Evolutionary conservation across 352 stramenopile genomes (phyloP).

Genomic region (Phytopythium kandeliae): DNA sequence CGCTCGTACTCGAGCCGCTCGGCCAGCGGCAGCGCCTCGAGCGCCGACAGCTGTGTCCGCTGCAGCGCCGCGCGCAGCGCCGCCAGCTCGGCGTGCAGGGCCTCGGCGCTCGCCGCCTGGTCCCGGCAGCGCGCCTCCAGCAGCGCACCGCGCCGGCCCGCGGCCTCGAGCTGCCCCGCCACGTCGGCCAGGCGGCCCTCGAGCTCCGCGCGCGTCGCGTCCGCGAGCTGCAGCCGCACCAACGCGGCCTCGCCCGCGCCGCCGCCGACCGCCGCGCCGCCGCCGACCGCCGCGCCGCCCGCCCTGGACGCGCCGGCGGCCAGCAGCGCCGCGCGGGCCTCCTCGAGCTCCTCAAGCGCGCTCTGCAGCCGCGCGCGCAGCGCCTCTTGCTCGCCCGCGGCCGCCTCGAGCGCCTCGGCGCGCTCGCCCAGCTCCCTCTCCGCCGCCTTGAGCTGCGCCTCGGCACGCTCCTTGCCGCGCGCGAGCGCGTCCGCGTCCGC

Average conservation of each 20-base stretch:
- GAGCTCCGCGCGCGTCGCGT: constrained; percentile 44
- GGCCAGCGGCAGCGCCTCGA: constrained; percentile 42
- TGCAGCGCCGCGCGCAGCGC: constrained; percentile 35
- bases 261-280: background rate
- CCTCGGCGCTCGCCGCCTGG: constrained; percentile 43
- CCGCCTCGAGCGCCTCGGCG: constrained; percentile 18
- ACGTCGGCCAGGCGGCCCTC: constrained; percentile 46
- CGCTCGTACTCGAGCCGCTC: constrained; percentile 70
- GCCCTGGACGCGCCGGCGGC: constrained; percentile 21
- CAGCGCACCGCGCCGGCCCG: constrained; percentile 26
- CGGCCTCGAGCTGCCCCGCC: constrained; percentile 37
- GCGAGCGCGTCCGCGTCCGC: constrained; percentile 16
- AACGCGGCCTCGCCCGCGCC: constrained; percentile 33
- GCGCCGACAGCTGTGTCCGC: constrained; percentile 42
- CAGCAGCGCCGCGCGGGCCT: constrained; percentile 25
- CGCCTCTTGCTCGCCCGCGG: constrained; percentile 19
- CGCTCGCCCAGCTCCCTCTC: constrained; percentile 23
- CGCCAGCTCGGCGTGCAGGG: constrained; percentile 44
- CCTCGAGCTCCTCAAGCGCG: constrained; percentile 29
- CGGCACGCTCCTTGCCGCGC: constrained; percentile 19
- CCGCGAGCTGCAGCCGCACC: constrained; percentile 56
- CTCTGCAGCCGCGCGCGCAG: constrained; percentile 26
- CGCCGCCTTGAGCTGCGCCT: constrained; percentile 20
- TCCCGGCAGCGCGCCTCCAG: constrained; percentile 47
- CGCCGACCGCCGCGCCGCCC: constrained; percentile 7